A percentile compares a stretch with the other conserved stretches of the same genome.
Conservation (phyloP, 2,329 filamentous ascomycete species). For the Neofusicoccum laricinum region DNA sequence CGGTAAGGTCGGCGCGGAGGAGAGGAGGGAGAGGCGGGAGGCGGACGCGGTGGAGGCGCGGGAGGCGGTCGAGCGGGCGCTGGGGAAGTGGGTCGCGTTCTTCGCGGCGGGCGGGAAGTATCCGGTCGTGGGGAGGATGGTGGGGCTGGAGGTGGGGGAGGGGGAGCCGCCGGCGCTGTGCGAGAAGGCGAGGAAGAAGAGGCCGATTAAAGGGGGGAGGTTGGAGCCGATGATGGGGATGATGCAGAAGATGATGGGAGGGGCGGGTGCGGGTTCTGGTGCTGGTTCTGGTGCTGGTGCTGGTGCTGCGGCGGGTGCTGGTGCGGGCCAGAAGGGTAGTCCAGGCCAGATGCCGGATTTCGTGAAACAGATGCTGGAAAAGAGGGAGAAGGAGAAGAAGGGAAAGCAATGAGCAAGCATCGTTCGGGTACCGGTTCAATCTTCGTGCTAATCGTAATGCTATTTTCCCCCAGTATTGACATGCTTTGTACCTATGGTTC, state of each 20-base stretch:
- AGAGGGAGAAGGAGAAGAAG: slow-evolving; percentile 1
- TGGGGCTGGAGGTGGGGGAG: slow-evolving; percentile 19
- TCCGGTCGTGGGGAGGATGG: slow-evolving; percentile 23
- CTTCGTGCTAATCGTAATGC: not conserved
- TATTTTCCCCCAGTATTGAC: not conserved
- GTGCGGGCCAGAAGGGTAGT: not conserved
- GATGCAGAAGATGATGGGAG: slow-evolving; percentile 5
- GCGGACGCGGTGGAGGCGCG: slow-evolving; percentile 20
- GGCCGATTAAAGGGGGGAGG: slow-evolving; percentile 28
- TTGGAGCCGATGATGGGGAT: slow-evolving; percentile 19
- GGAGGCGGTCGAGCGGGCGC: not conserved
- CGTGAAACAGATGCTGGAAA: not conserved
- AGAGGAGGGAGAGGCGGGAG: slow-evolving; percentile 21
- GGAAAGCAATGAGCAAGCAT: not conserved
- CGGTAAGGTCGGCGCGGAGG: slow-evolving; percentile 20
- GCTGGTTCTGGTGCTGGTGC: not conserved
- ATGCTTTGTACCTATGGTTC: not conserved
- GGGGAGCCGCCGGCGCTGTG: slow-evolving; percentile 19
- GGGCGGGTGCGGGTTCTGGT: not conserved
- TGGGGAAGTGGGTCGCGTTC: slow-evolving; percentile 18
- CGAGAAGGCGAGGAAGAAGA: slow-evolving; percentile 27
- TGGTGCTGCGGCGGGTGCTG: not conserved
- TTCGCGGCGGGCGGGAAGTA: slow-evolving; percentile 26
- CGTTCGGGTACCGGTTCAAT: not conserved
- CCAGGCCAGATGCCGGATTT: too few relatives aligned